Conservation (phyloP, 2,329 filamentous ascomycete genomes). For the Pseudogymnoascus pannorum region DNA sequence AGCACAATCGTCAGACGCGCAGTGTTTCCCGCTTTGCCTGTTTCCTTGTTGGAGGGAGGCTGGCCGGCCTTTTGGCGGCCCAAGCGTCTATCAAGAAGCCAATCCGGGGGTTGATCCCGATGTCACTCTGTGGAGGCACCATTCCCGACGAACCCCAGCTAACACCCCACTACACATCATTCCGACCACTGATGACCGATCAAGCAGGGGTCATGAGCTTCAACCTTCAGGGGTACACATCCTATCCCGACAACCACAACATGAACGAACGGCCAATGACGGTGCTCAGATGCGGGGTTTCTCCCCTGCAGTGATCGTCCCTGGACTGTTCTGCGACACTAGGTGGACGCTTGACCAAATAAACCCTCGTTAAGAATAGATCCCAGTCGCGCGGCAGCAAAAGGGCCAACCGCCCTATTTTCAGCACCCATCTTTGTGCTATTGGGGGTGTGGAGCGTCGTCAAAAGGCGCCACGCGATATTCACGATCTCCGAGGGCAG, state of each 20-base stretch:
- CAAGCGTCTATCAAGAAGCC: constrained; percentile 7
- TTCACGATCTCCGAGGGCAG: constrained; percentile 3
- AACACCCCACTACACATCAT: not conserved
- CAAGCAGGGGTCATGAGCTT: not conserved
- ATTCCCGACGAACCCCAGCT: not conserved
- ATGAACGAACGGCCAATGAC: not conserved
- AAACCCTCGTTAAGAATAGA: constrained; percentile 8
- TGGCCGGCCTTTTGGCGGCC: not conserved
- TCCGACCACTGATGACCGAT: not conserved
- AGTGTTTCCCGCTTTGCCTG: not conserved
- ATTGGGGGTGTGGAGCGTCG: constrained; percentile 1
- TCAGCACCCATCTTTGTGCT: not conserved
- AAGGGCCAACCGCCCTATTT: constrained; percentile 5
- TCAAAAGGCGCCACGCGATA: constrained; percentile 6
- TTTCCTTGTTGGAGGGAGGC: not conserved
- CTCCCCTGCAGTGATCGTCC: not conserved
- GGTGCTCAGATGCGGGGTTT: not conserved
- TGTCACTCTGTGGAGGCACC: constrained; percentile 6
- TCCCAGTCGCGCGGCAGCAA: constrained; percentile 6
- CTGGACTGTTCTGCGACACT: constrained; percentile 6
- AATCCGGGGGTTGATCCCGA: constrained; percentile 5
- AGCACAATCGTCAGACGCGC: constrained; percentile 4
- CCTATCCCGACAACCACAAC: not conserved
- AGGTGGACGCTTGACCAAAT: constrained; percentile 1
- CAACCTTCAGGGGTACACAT: constrained; percentile 1